A percentile compares a stretch with the other conserved stretches of the same genome.
phyloP scores from a whole-genome alignment of 352 stramenopile genomes.

The Phytopythium vexans region DNA sequence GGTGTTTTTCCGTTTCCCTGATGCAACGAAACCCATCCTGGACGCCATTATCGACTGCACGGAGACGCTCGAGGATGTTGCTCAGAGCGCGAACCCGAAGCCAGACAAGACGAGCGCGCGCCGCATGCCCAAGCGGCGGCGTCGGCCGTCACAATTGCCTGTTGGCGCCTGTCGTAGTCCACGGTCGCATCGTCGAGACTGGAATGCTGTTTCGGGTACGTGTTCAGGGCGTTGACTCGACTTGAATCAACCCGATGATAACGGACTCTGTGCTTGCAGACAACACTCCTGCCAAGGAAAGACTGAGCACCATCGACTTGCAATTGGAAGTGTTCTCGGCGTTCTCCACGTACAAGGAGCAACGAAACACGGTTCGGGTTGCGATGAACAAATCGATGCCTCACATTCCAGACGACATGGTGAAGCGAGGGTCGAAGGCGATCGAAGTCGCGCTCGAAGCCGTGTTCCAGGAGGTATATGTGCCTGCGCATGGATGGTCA shows the following conservation, averaged over 20 bases:
- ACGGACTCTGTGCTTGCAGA: conserved; percentile 11
- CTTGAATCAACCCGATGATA: no score
- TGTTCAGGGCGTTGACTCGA: background rate
- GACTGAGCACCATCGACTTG: conserved; percentile 41
- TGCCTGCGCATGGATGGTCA: no score
- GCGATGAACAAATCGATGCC: conserved; percentile 15
- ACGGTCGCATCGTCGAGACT: conserved; percentile 45
- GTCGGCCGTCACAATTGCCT: conserved; percentile 3
- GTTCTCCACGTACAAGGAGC: conserved; percentile 44
- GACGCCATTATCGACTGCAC: conserved; percentile 55
- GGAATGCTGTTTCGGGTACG: conserved; percentile 55
- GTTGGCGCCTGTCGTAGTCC: conserved; percentile 44
- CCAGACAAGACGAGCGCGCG: background rate
- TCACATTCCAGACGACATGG: conserved; percentile 34
- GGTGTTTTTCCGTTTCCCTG: conserved; percentile 72
- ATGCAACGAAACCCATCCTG: conserved; percentile 36
- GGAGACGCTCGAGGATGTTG: conserved; percentile 36
- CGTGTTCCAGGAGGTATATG: conserved; percentile 30
- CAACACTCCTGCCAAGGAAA: conserved; percentile 26
- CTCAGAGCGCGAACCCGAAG: background rate
- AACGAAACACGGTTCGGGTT: conserved; percentile 32
- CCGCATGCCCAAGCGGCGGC: background rate
- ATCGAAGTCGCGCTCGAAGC: conserved; percentile 34
- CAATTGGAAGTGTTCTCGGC: conserved; percentile 48
- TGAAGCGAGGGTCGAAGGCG: conserved; percentile 27